Percentiles rank a stretch among this genome's conserved stretches.
phyloP scores from a whole-genome alignment of 805 yeast genomes.

The Candida methanosorbosa region DNA sequence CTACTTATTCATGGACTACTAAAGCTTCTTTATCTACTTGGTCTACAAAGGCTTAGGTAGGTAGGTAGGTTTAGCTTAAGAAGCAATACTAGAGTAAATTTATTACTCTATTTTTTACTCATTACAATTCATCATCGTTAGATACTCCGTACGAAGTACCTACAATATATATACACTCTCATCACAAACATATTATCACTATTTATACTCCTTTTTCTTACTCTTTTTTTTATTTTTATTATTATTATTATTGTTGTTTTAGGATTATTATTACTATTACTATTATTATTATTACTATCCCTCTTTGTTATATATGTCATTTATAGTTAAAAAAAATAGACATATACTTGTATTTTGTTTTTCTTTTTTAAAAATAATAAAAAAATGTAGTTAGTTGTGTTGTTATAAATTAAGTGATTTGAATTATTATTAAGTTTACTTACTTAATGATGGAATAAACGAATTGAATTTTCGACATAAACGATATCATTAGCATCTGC shows the following conservation, averaged over 20 bases:
- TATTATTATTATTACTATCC: not conserved
- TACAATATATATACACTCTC: too few species aligned
- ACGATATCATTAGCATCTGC: conserved; percentile 88
- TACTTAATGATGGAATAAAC: conserved; percentile 90
- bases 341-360: too few species aligned
- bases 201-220: too few species aligned
- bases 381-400: not conserved
- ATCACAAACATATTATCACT: too few species aligned
- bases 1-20: conserved; percentile 38
- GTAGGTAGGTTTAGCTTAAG: too few species aligned
- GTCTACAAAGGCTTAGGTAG: conserved; percentile 37
- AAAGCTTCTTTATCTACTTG: conserved; percentile 34
- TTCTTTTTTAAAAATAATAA: not conserved
- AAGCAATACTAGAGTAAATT: too few species aligned
- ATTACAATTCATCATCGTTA: too few species aligned
- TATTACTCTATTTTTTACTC: too few species aligned
- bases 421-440: not conserved
- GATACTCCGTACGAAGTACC: too few species aligned
- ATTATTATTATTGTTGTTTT: not conserved
- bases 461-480: conserved; percentile 93
- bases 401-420: not conserved
- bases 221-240: not conserved
- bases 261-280: not conserved
- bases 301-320: not conserved
- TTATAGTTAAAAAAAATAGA: not conserved